These are phyloP conservation scores for Coniferiporia sulphurascens DNA, from an alignment of 1,284 basidiomycete genomes.

Conservation along the genomic window DNA sequence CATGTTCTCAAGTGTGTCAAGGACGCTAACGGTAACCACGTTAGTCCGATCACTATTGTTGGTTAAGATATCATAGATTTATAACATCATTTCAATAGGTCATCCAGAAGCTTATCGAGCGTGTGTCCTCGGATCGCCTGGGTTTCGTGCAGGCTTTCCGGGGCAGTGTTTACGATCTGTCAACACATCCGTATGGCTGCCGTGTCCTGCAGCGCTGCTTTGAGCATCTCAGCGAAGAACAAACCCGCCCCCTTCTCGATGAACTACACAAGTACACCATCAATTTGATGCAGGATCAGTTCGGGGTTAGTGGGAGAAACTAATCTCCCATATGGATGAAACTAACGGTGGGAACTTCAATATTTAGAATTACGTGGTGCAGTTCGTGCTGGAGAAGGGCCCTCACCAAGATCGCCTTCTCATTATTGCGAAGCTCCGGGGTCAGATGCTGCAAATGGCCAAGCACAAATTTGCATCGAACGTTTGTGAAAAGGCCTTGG, in stretches of 20 bases:
- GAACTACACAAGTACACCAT: constrained; percentile 75
- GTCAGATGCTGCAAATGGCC: constrained; percentile 75
- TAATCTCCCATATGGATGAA: neutral
- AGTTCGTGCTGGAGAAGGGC: constrained; percentile 88
- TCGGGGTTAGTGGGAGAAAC: constrained; percentile 57
- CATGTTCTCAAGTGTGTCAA: constrained; percentile 86
- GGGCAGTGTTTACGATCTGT: constrained; percentile 79
- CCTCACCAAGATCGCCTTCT: constrained; percentile 61
- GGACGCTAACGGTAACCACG: constrained; percentile 95
- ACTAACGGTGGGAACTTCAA: neutral
- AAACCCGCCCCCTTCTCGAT: constrained; percentile 72
- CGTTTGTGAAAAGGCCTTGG: constrained; percentile 90
- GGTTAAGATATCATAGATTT: neutral
- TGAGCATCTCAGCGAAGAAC: constrained; percentile 73
- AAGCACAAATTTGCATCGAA: constrained; percentile 97
- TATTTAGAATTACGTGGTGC: constrained; percentile 86
- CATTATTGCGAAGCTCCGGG: constrained; percentile 71
- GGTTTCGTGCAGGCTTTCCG: constrained; percentile 76
- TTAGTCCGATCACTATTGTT: constrained; percentile 32
- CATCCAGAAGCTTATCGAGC: constrained; percentile 80
- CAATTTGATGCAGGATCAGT: constrained; percentile 82
- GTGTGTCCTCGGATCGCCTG: constrained; percentile 74
- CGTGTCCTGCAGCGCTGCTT: constrained; percentile 93
- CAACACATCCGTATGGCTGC: constrained; percentile 92
- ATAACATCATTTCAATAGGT: constrained; percentile 37